Base-by-base conservation (phyloP, 495 filamentous ascomycete genomes). In the Hypoxylon rickii region DNA sequence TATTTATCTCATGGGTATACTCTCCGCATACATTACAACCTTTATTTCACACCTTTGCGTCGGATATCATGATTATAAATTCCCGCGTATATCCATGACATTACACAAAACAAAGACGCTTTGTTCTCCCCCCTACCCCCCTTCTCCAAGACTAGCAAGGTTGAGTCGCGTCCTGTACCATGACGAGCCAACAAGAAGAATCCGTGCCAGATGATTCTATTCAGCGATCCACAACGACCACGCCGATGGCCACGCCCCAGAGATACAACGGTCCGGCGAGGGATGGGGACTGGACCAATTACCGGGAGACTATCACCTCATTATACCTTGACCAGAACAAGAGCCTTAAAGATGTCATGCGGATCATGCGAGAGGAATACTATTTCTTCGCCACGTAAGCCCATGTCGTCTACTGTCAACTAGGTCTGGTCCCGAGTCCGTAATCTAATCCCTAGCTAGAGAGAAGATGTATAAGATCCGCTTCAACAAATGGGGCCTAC, bases 361-460 rank as follows among this genome's bases (percentile, higher is more conserved):
- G 49, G 5, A 54, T 63, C 16, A 66, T 66, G 63, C 51, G 52
- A 19, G 58, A 63, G 43, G 50, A 66, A 16, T 53, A 63, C 31
- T 45, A 63, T 34, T 66, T 66, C 31, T 58, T 39, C 44, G 63
- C 63, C 20, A 66, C 63, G 63, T 65, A 51, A 52, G 58, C 34
- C 10, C 11, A 3, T 7, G 32, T 12, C n/a, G 32, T 34, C 32
- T 13, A 3, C 32, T 13, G 3, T 3, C 32, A 6, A 7, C 5
- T 8, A 12, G 3, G 7, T n/a, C 32, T 29, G 10, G 24, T 10
- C 24, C 24, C n/a, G n/a, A n/a, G 10, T 10, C 24, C 24, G 10
- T 29, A 4, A 6, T 41, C 51, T 62, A 38, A 62, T 42, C 16
- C 15, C 7, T 5, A 5, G 8, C 16, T 11, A 62, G 58, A 18